A percentile compares a stretch with the other conserved stretches of the same genome.
Evolutionary conservation across 106 monocot species (phyloP).

Genomic region (Acorus gramineus): DNA sequence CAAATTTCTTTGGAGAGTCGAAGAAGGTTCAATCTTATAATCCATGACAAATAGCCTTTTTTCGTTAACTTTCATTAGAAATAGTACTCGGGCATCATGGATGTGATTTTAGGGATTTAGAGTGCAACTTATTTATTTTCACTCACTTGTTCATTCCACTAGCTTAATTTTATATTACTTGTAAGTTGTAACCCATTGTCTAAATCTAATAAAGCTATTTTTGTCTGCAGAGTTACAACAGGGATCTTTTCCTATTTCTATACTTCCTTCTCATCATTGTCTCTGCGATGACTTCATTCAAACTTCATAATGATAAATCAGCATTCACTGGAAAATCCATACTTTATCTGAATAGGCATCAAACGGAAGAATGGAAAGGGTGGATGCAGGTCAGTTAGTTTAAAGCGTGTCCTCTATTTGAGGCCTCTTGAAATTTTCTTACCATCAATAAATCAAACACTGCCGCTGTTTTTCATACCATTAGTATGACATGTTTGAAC

Average conservation of each 20-base stretch:
- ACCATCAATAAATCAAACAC: no score
- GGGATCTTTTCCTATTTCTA: slow-evolving; percentile 89
- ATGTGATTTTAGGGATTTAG: neutral
- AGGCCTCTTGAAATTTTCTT: no score
- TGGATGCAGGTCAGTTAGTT: slow-evolving; percentile 86
- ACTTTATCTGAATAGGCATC: slow-evolving; percentile 87
- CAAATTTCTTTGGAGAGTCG: slow-evolving; percentile 66
- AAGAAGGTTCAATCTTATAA: slow-evolving; percentile 43
- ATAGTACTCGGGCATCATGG: no score
- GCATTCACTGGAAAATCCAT: slow-evolving; percentile 79
- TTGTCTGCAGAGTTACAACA: slow-evolving; percentile 69
- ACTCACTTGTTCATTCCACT: neutral
- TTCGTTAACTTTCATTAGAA: neutral
- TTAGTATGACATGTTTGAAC: no score
- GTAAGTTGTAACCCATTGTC: no score
- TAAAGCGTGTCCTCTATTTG: neutral
- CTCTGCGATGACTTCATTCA: slow-evolving; percentile 80
- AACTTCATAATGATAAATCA: slow-evolving; percentile 78
- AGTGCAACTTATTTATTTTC: slow-evolving; percentile 3
- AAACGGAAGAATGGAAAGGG: slow-evolving; percentile 99
- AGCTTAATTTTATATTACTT: no score
- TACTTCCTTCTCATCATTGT: slow-evolving; percentile 90
- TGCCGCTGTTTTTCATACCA: no score
- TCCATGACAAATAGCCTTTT: neutral
- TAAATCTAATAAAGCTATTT: neutral